These are phyloP conservation scores for Sporothrix humicola DNA, from an alignment of 2,329 filamentous ascomycete species.

Conservation along the genomic window DNA sequence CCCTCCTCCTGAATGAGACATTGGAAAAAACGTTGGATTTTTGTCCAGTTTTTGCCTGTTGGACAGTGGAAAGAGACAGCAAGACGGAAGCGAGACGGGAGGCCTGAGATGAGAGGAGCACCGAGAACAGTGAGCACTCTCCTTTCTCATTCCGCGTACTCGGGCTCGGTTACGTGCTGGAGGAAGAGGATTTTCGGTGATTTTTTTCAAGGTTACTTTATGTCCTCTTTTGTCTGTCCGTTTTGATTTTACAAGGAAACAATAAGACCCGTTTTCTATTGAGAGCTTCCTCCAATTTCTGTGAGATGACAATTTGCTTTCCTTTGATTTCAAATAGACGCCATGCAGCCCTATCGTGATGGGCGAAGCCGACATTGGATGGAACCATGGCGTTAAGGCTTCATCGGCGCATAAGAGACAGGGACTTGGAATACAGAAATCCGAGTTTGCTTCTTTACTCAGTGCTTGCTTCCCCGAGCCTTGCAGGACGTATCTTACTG, in stretches of 20 bases:
- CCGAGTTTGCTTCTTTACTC: background rate
- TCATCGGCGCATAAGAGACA: background rate
- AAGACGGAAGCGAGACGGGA: constrained; percentile 12
- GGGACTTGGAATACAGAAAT: background rate
- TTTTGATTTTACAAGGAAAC: background rate
- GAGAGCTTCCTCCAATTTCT: background rate
- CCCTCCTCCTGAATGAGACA: constrained; percentile 23
- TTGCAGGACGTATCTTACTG: background rate
- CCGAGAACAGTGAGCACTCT: background rate
- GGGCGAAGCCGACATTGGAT: background rate
- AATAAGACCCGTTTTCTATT: background rate
- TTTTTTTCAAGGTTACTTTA: background rate
- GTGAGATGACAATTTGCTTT: background rate
- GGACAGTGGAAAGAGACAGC: background rate
- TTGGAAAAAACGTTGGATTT: background rate
- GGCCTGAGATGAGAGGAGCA: background rate
- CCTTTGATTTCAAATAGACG: constrained; percentile 1
- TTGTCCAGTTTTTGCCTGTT: background rate
- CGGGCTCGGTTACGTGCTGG: background rate
- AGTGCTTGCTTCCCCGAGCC: background rate
- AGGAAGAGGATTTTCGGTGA: background rate
- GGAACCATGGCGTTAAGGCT: background rate
- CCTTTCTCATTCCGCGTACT: background rate
- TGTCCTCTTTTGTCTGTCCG: background rate
- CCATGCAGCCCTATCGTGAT: background rate